phyloP scores from a whole-genome alignment of 225 moss, liverwort and hornwort genomes.

The Climacium dendroides region DNA sequence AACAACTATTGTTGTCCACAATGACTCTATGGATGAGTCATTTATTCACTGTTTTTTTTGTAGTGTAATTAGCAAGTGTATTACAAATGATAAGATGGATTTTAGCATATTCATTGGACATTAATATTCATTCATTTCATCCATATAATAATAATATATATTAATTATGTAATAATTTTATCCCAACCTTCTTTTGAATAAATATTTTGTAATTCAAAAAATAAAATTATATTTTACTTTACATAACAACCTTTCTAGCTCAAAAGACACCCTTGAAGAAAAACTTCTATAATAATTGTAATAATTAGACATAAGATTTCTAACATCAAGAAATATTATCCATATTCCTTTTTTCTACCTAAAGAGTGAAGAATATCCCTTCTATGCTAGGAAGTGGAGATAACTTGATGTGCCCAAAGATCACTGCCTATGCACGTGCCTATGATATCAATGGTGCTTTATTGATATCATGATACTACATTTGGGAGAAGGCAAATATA shows the following conservation, averaged over 20 bases:
- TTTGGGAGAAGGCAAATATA: neutral
- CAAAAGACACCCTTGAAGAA: fast-evolving
- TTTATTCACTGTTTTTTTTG: no score
- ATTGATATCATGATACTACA: neutral
- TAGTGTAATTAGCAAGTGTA: no score
- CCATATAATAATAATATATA: neutral
- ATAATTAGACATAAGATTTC: no score
- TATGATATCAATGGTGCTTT: neutral
- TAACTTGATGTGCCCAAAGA: neutral
- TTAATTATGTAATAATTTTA: neutral
- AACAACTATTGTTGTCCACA: no score
- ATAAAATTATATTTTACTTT: neutral
- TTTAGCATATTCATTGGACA: neutral
- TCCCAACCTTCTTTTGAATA: neutral
- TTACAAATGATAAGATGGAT: no score
- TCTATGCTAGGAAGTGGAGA: fast-evolving
- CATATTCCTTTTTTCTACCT: fast-evolving
- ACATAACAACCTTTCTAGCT: neutral
- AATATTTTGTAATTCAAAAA: neutral
- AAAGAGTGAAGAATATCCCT: neutral
- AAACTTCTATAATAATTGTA: neutral
- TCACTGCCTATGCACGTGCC: no score
- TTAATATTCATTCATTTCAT: neutral
- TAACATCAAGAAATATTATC: neutral
- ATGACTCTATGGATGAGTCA: no score